Evolutionary conservation across 2,329 filamentous ascomycete genomes (phyloP), one percentile per base, ranked within the genome.

Genomic region (Cryphonectria naterciae): DNA sequence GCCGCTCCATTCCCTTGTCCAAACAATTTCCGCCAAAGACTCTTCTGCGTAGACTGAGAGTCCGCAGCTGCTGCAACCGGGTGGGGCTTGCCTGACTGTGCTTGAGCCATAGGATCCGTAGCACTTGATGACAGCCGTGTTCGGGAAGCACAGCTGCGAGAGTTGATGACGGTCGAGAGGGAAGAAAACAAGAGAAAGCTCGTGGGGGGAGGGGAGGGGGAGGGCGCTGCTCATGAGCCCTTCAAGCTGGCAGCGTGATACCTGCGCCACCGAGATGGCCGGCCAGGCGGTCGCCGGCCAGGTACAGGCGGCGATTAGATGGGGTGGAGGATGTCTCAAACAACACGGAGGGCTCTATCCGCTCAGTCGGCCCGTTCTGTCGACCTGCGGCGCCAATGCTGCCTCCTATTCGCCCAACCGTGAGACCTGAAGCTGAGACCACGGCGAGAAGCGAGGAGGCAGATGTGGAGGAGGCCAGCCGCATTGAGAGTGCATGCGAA

Each of bases 81-180:
- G 64, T 72, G 73, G 56, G 71, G 71, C 41, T 72, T 69, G 17
- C 73, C 68, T 54, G 72, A 43, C 19, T 74, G 74, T 56, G 71
- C 67, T 74, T 77, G 75, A 75, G 77, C 76, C 78, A 79, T 79
- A 73, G 68, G 49, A 58, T 46, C 35, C 28, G 71, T 37, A 32
- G 52, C 19, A 11, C 43, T 56, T 41, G 46, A 39, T 25, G 17
- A 28, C 41, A 67, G 58, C 60, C n/a, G 43, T 37, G 46, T 46
- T 32, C 49, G 35, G 58, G 15, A 58, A 46, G 52, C 11, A 39
- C 28, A 41, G 39, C 52, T 19, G n/a, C 61, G n/a, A 58, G 32
- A 28, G 5, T 54, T 25, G 28, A n/a, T 37, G 52, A 17, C 17
- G 37, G 28, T 5, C 54, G 49, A 41, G 15, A 19, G 25, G 35